These are phyloP conservation scores for Trifolium fragiferum DNA, from an alignment of 306 rosid genomes.

Conservation along the genomic window DNA sequence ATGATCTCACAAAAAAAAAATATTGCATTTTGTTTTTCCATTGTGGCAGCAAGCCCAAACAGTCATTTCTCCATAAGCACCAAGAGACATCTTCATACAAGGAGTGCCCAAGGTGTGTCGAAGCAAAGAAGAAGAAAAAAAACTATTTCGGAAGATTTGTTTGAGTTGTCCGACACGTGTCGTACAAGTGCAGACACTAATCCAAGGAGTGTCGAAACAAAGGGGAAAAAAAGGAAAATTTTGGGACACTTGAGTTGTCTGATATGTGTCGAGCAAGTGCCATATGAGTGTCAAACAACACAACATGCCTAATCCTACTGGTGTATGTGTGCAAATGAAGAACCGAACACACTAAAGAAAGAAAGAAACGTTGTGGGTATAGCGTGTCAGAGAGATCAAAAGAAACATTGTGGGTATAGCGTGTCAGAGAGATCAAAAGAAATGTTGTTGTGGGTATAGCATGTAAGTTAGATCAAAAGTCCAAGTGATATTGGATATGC, in stretches of 20 bases:
- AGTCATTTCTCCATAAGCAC: not conserved
- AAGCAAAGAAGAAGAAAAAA: too few species aligned
- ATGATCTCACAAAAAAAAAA: not conserved
- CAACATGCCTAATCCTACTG: too few species aligned
- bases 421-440: not conserved
- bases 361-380: not conserved
- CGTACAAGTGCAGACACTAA: too few species aligned
- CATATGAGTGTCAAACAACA: too few species aligned
- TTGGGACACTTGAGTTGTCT: too few species aligned
- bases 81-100: not conserved
- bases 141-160: too few species aligned
- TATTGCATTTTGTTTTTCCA: not conserved
- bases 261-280: too few species aligned
- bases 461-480: not conserved
- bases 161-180: too few species aligned
- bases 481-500: slow-evolving; percentile 47
- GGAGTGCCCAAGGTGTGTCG: too few species aligned
- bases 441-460: not conserved
- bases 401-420: not conserved
- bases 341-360: not conserved
- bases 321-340: not conserved
- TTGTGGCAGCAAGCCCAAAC: not conserved
- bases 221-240: too few species aligned
- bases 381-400: not conserved
- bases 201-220: too few species aligned